Evolutionary conservation across 2,329 filamentous ascomycete genomes (phyloP), one percentile per base, ranked within the genome.

Genomic region (Chaetomium sp.): DNA sequence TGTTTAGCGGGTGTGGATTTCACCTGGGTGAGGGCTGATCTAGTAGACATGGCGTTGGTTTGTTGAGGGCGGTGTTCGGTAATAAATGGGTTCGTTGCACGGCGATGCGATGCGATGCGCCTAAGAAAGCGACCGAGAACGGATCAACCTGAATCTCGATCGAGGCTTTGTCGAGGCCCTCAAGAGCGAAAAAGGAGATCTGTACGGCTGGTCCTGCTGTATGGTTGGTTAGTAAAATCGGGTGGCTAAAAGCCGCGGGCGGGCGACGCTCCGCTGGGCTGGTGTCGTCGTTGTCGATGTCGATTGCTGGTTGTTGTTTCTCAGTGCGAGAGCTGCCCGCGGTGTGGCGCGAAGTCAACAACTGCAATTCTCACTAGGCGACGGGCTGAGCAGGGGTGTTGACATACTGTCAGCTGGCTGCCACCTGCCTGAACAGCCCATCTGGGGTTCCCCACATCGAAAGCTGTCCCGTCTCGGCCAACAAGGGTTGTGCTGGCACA

Each of bases 1-100:
- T 62, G 63, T 45, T 65, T 69, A 52, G 62, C 52, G 1, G 66
- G 66, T 2, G 66, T 66, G 45, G 53, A 49, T 27, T 58, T 53
- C 52, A 40, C 52, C 46, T 46, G 60, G 38, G 59, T 49, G 52
- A 60, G 50, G 46, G 56, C 50, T n/a, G 60, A 50, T 9, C 19
- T 27, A 27, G 66, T 66, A 45, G 69, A 67, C 71, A 74, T 73
- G 32, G 42, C 64, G 46, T 37, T 55, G 51, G 43, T 45, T 49
- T 41, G 19, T 46, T 36, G 42, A 19, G 19, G 10, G 12, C 5
- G 11, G 40, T 42, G 11, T 11, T n/a, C 11, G 6, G 40, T 14
- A 5, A 12, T n/a, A 42, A 12, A 42, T 12, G 40, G 6, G 5
- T 7, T 12, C 32, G 14, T 7, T 10, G 34, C 32, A 52, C 19